A percentile compares a stretch with the other conserved stretches of the same genome.
phyloP scores from a whole-genome alignment of 331 rosid genomes.

The Spiraea crenata region DNA sequence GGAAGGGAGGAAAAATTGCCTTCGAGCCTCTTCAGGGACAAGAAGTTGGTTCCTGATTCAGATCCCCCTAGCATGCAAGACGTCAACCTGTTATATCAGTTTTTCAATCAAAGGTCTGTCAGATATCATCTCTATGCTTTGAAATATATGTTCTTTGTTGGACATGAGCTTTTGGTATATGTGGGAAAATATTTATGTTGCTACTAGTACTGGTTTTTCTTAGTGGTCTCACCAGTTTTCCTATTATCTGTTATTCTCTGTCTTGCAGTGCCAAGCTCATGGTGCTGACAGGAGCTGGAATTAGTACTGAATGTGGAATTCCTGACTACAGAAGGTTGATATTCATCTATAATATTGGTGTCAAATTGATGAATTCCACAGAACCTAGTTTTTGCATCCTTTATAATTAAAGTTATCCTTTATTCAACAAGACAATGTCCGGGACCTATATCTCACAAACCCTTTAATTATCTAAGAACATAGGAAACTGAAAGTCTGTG shows the following conservation, averaged over 20 bases:
- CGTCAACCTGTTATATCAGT: slow-evolving; percentile 55
- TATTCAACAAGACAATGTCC: too few relatives aligned
- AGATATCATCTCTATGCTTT: neutral
- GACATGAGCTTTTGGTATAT: slow-evolving; percentile 1
- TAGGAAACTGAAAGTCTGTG: neutral
- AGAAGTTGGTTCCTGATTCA: slow-evolving; percentile 69
- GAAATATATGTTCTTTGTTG: neutral
- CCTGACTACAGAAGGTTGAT: slow-evolving; percentile 91
- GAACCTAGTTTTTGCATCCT: neutral
- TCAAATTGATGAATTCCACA: neutral
- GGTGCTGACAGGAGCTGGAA: slow-evolving; percentile 92
- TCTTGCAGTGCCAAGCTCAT: slow-evolving; percentile 61
- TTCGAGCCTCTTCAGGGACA: slow-evolving; percentile 42
- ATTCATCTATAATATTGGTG: slow-evolving; percentile 6
- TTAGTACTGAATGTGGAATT: slow-evolving; percentile 95
- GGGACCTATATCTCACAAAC: too few relatives aligned
- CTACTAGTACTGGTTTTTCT: neutral
- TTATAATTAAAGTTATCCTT: too few relatives aligned
- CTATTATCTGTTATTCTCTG: slow-evolving; percentile 15
- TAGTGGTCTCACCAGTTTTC: slow-evolving; percentile 20
- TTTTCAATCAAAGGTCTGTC: slow-evolving; percentile 67
- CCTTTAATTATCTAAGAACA: neutral
- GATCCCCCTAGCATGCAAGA: slow-evolving; percentile 83
- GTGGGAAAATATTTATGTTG: neutral
- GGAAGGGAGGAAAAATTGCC: slow-evolving; percentile 31